phyloP scores from a whole-genome alignment of 2,329 filamentous ascomycete genomes.

The Fusarium avenaceum region DNA sequence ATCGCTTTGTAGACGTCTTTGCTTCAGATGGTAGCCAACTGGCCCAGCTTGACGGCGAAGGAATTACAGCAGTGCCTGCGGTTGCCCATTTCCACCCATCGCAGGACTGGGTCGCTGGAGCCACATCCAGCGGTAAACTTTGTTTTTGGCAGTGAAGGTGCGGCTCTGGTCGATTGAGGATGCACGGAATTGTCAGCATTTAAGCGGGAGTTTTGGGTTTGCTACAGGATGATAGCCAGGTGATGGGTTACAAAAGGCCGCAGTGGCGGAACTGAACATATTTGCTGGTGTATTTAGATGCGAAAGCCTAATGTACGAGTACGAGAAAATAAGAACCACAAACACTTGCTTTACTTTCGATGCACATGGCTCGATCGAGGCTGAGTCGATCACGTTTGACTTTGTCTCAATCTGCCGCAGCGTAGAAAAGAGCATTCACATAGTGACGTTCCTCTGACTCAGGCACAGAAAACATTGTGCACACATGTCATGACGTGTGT shows the following conservation, averaged over 20 bases:
- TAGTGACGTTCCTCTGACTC: constrained; percentile 17
- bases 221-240: constrained; percentile 10
- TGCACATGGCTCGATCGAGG: constrained; percentile 13
- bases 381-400: constrained; percentile 32
- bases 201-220: constrained; percentile 41
- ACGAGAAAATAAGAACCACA: constrained; percentile 6
- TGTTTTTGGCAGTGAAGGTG: constrained; percentile 84
- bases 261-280: constrained; percentile 10
- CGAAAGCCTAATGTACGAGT: constrained; percentile 15
- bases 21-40: constrained; percentile 86
- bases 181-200: constrained; percentile 19
- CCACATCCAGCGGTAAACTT: constrained; percentile 91
- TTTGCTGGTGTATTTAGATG: constrained; percentile 1
- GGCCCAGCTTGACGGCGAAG: constrained; percentile 87
- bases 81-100: constrained; percentile 92
- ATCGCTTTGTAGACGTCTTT: constrained; percentile 94
- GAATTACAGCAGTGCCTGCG: constrained; percentile 93
- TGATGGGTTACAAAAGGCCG: constrained; percentile 10
- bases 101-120: constrained; percentile 91
- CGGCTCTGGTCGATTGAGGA: neutral
- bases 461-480: constrained; percentile 16
- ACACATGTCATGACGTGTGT: constrained; percentile 15
- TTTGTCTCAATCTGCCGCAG: neutral
- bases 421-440: neutral
- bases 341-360: constrained; percentile 4